Evolutionary conservation across 163 green algal species (phyloP), one percentile per base, ranked within the genome.

Genomic region (Prototheca stagnorum): DNA sequence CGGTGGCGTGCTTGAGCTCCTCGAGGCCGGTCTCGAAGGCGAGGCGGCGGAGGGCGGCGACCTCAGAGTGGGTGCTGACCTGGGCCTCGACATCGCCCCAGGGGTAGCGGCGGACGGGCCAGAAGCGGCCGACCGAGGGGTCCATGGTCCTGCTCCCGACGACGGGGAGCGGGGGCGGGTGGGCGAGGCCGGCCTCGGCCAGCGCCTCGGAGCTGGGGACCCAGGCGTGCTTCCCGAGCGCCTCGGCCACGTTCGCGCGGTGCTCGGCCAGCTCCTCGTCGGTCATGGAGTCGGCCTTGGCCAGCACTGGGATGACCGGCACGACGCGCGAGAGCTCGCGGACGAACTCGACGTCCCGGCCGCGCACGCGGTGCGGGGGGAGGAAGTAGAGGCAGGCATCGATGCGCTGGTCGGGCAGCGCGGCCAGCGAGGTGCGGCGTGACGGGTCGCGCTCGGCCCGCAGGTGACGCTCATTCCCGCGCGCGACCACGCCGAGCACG

Each of bases 271-370:
- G 64, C 61, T 78, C 69, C 9, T 47, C 54, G 1, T 22, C 21
- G 0, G 69, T 78, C 69, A 78, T 73, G 37, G 57, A 59, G 66
- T 78, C 69, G 5, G 69, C 69, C 43, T 78, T 73, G 59, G 64
- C 35, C 39, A 73, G 49, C 12, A 73, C 27, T 8, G 64, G 64
- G 20, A 73, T 34, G 22, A 73, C 49, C 2, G 64, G 64, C 45
- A 70, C 45, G 9, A 54, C 21, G 16, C 46, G 23, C 8, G 53
- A 46, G 29, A 78, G 51, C 21, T 54, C 39, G 12, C 39, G 45
- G 23, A 72, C 70, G 57, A 76, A 73, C 17, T 62, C 23, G 6
- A 72, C 17, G 34, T 75, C 67, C 19, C 65, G 53, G 25, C 55
- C 51, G 49, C 53, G 51, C 0, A 56, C 16, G 4, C 47, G 34